Evolutionary conservation across 192 early-diverging fungal genomes (phyloP), one percentile per base, ranked within the genome.

Genomic region (Coemansia sp.): DNA sequence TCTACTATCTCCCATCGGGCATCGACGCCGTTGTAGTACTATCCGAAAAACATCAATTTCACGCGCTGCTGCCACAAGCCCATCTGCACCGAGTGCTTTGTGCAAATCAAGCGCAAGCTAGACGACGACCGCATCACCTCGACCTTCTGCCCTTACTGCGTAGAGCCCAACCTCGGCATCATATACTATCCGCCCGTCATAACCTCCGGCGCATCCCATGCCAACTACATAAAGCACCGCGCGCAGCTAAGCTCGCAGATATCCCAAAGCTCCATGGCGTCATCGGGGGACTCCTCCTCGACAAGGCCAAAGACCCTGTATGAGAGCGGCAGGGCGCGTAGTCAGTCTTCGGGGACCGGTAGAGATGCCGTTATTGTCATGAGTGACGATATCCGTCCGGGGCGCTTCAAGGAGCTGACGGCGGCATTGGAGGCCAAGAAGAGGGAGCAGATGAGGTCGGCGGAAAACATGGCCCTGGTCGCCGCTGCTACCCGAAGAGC

Each of bases 1-100:
- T n/a, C n/a, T n/a, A n/a, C n/a, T 35, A 35, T 35, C 11, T 35
- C 1, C 0, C 34, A n/a, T n/a, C n/a, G n/a, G n/a, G n/a, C n/a
- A n/a, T n/a, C n/a, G n/a, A n/a, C n/a, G n/a, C n/a, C n/a, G n/a
- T n/a, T 35, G 34, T 35, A 35, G 34, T 95, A 90, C 73, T 97
- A 97, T 66, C 93, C 94, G 18, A 71, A 84, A 59, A 93, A 95
- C 77, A 92, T 93, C 77, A 97, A 97, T 79, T 87, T 90, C 69
- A 91, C 94, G 18, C 78, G 90, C 28, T 97, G 95, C 78, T 97
- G 95, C 81, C 90, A 91, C 69, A 89, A 95, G 66, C 94, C 95
- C 8, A 92, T 97, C 59, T 97, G 95, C 82, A 94, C 94, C 11
- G 95, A 97, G 64, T 97, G 95, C 69, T 97, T 97, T 84, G 89